These are phyloP conservation scores for Calonectria ilicicola DNA, from an alignment of 2,329 filamentous ascomycete species.

Conservation along the genomic window DNA sequence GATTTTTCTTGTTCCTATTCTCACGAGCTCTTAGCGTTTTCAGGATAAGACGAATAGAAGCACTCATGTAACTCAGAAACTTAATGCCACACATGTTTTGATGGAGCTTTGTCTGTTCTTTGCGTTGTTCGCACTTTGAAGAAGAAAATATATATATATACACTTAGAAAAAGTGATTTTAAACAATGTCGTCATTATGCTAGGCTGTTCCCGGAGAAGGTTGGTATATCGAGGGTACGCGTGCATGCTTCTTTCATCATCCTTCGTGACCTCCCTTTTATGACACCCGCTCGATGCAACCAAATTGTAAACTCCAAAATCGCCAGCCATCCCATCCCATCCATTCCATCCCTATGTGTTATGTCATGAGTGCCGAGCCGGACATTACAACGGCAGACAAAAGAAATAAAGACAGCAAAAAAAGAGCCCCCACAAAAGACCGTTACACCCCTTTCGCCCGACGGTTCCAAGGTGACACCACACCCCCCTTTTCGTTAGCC, in stretches of 20 bases:
- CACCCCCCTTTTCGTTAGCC: neutral
- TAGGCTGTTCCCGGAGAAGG: constrained; percentile 13
- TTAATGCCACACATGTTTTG: neutral
- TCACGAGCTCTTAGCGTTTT: constrained; percentile 10
- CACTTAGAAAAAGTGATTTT: neutral
- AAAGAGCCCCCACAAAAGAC: constrained; percentile 11
- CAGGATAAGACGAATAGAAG: constrained; percentile 23
- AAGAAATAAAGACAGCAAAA: constrained; percentile 22
- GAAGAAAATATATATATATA: neutral
- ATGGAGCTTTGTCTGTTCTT: neutral
- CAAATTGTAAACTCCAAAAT: constrained; percentile 44
- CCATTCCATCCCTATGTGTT: constrained; percentile 20
- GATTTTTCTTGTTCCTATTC: constrained; percentile 14
- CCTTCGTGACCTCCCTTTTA: constrained; percentile 11
- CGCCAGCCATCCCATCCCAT: constrained; percentile 29
- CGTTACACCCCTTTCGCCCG: neutral
- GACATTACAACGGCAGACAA: constrained; percentile 31
- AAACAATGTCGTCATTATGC: constrained; percentile 18
- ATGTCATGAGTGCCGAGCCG: constrained; percentile 37
- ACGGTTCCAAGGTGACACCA: neutral
- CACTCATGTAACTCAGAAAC: neutral
- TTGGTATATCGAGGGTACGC: constrained; percentile 15
- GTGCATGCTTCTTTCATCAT: constrained; percentile 14
- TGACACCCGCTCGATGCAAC: constrained; percentile 24
- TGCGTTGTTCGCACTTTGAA: neutral